phyloP scores from a whole-genome alignment of 805 yeast genomes.

The Nakazawaea molendinolei region DNA sequence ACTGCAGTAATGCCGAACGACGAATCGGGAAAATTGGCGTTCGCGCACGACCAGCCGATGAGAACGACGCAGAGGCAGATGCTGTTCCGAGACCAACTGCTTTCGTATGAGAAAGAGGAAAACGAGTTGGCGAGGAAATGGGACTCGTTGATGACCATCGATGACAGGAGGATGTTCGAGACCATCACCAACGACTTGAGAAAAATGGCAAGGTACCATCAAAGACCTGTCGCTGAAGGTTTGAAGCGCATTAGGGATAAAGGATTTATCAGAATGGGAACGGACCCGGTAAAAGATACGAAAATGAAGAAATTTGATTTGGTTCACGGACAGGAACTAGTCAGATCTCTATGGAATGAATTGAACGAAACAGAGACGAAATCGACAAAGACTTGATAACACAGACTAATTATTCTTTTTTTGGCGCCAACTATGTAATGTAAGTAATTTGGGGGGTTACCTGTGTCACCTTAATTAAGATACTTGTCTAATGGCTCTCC shows the following conservation, averaged over 20 bases:
- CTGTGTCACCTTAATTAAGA: conserved; percentile 41
- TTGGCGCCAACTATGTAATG: too few relatives aligned
- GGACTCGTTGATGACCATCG: conserved; percentile 18
- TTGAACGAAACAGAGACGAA: background rate
- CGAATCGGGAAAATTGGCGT: background rate
- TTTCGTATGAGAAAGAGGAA: background rate
- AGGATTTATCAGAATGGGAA: background rate
- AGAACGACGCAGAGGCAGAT: conserved; percentile 23
- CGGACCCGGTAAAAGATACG: background rate
- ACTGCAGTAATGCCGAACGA: background rate
- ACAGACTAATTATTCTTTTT: too few relatives aligned
- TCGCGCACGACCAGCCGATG: conserved; percentile 12
- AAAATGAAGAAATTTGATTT: conserved; percentile 5
- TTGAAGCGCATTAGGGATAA: conserved; percentile 8
- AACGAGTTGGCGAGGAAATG: conserved; percentile 15
- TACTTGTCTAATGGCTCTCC: conserved; percentile 94
- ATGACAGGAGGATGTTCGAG: conserved; percentile 21
- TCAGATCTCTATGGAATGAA: conserved; percentile 4
- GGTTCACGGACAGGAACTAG: background rate
- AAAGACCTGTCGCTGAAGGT: conserved; percentile 20
- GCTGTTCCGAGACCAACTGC: conserved; percentile 16
- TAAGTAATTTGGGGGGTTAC: conserved; percentile 1
- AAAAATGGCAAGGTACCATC: conserved; percentile 20
- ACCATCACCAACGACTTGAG: conserved; percentile 22
- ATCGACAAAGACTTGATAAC: background rate